Evolutionary conservation across 2,329 filamentous ascomycete genomes (phyloP), one percentile per base, ranked within the genome.

Genomic region (Pseudocercospora fuligena): DNA sequence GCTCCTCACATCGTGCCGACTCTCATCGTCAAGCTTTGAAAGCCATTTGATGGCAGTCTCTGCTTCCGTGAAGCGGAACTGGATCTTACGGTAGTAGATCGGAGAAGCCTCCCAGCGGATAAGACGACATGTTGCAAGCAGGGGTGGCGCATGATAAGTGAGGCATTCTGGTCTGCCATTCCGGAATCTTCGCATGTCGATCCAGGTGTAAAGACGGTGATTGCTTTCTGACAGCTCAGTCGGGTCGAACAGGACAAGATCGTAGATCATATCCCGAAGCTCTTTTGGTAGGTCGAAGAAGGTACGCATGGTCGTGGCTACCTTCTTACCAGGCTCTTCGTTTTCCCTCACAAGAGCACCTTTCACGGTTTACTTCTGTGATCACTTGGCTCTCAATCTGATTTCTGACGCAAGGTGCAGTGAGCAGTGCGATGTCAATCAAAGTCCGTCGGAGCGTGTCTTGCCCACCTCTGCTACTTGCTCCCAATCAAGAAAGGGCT

Each of bases 51-150:
- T 33, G 3, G 60, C 60, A 12, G 46, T 51, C 14, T 27, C 23
- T 16, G 40, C 43, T 40, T 61, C 60, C 7, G 43, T 53, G 16
- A 61, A 61, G 25, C 60, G 60, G 46, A 61, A 61, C 14, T 61
- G 60, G 29, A 61, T 21, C 25, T 21, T 27, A 14, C 16, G 25
- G 27, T 61, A 61, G n/a, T 61, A 51, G 9, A 61, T 8, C 6
- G 43, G 60, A 31, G 43, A 51, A 11, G 60, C 43, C 23, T 61
- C 60, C 23, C 46, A 23, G 2, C 60, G 60, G 40, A 61, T 61
- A 2, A 51, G 60, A 6, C 23, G 43, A 29, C 40, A 31, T 9
- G 46, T 33, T 19, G 60, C 27, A 9, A 61, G 46, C 5, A 61
- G 23, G 1, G 43, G 23, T 51, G 60, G 60, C 8, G 60, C 21